A percentile compares a stretch with the other conserved stretches of the same genome.
These are phyloP conservation scores for Lactifluus rugatus DNA, from an alignment of 768 basidiomycete genomes.

Conservation along the genomic window DNA sequence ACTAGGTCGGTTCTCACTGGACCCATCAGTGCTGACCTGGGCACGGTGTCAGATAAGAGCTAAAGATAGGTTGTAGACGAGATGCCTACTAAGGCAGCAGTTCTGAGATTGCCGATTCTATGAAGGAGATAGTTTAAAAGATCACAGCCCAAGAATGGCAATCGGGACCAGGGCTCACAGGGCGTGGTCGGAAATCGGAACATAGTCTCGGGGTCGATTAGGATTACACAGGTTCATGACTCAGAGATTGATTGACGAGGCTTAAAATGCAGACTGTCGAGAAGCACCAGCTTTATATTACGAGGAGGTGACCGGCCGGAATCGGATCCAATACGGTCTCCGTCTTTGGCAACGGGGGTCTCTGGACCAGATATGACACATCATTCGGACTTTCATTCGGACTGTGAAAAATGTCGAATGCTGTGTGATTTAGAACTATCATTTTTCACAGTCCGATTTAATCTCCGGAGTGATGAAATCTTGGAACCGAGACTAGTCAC, in stretches of 20 bases:
- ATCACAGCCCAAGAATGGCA: neutral
- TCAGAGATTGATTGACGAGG: neutral
- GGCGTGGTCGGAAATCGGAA: slow-evolving; percentile 71
- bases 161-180: slow-evolving; percentile 38
- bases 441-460: too few relatives aligned
- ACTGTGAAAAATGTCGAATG: too few relatives aligned
- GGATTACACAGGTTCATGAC: slow-evolving; percentile 15
- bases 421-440: too few relatives aligned
- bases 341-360: neutral
- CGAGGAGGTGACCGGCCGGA: neutral
- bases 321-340: neutral
- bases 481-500: too few relatives aligned
- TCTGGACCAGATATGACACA: too few relatives aligned
- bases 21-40: slow-evolving; percentile 70
- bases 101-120: slow-evolving; percentile 78
- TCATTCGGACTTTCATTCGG: too few relatives aligned
- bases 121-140: neutral
- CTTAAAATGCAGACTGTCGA: neutral
- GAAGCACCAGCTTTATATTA: neutral
- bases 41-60: neutral
- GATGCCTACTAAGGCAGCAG: slow-evolving; percentile 55
- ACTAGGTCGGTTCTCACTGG: slow-evolving; percentile 35
- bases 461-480: too few relatives aligned
- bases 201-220: slow-evolving; percentile 50
- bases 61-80: neutral